Evolutionary conservation across 2,329 filamentous ascomycete genomes (phyloP).

Genomic region (Cercospora sesami): DNA sequence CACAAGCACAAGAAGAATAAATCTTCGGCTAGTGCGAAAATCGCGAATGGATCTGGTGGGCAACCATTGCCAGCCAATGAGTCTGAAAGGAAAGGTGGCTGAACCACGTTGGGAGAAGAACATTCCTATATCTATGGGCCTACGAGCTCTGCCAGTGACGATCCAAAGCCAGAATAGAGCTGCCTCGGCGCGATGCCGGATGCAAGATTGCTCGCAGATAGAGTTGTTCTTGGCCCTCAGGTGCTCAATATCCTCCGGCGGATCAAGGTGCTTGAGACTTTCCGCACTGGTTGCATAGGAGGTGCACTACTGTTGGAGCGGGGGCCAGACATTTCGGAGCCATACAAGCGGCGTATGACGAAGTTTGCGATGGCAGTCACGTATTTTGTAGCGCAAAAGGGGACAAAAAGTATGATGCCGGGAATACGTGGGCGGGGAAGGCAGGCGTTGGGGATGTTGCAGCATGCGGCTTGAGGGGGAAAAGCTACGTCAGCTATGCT

Average conservation of each 20-base stretch:
- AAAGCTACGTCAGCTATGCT: neutral
- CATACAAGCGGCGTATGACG: neutral
- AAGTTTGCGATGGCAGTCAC: neutral
- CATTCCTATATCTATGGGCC: neutral
- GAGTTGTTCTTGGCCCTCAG: neutral
- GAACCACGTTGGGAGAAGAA: neutral
- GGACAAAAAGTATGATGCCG: neutral
- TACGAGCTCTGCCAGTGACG: neutral
- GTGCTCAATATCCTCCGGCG: neutral
- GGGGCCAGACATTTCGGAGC: neutral
- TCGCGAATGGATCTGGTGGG: slow-evolving; percentile 28
- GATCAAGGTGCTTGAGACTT: neutral
- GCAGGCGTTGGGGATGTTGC: neutral
- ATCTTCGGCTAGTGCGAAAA: slow-evolving; percentile 25
- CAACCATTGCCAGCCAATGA: slow-evolving; percentile 48
- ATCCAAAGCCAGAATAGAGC: neutral
- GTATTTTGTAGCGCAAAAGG: neutral
- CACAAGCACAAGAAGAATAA: slow-evolving; percentile 42
- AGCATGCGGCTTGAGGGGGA: neutral
- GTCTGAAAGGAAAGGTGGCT: slow-evolving; percentile 50
- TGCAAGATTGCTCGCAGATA: neutral
- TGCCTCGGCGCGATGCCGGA: neutral
- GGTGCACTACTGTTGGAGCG: neutral
- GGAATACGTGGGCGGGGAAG: neutral
- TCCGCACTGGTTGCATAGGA: neutral